phyloP scores from a whole-genome alignment of 352 stramenopile genomes.

The Phytophthora ramorum region DNA sequence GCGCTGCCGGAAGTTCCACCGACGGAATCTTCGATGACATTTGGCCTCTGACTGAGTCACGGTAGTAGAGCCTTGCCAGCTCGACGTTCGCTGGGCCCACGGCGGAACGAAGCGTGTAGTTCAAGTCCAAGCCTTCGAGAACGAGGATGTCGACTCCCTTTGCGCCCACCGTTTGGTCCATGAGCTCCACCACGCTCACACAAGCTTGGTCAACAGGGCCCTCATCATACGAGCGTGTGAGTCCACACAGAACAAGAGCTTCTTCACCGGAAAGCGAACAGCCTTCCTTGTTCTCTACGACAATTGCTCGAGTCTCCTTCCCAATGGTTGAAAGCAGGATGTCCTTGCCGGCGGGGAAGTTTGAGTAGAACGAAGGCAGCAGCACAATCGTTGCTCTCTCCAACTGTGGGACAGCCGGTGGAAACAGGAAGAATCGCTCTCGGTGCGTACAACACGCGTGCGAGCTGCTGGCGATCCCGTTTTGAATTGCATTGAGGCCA shows the following conservation, averaged over 20 bases:
- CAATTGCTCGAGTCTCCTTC: slow-evolving; percentile 24
- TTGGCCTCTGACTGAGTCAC: slow-evolving; percentile 52
- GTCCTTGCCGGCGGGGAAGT: slow-evolving; percentile 31
- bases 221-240: slow-evolving; percentile 6
- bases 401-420: slow-evolving; percentile 16
- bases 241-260: slow-evolving; percentile 27
- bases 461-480: slow-evolving; percentile 74
- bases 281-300: slow-evolving; percentile 26
- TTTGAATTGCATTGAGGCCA: slow-evolving; percentile 64
- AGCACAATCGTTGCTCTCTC: slow-evolving; percentile 51
- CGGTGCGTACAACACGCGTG: slow-evolving; percentile 56
- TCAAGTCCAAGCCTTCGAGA: slow-evolving; percentile 55
- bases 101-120: slow-evolving; percentile 39
- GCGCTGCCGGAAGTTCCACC: slow-evolving; percentile 27
- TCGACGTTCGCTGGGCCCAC: slow-evolving; percentile 47
- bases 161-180: slow-evolving; percentile 9
- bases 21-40: slow-evolving; percentile 24
- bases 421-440: slow-evolving; percentile 78
- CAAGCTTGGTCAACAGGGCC: slow-evolving; percentile 14
- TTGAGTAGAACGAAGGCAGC: slow-evolving; percentile 43
- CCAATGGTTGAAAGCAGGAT: slow-evolving; percentile 42
- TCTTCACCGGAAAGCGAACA: slow-evolving; percentile 18
- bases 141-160: slow-evolving; percentile 38
- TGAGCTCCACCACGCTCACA: slow-evolving; percentile 17
- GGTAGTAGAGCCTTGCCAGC: slow-evolving; percentile 50